These are phyloP conservation scores for Oryza longistaminata DNA, from an alignment of 176 grass and related monocot species.

Conservation along the genomic window DNA sequence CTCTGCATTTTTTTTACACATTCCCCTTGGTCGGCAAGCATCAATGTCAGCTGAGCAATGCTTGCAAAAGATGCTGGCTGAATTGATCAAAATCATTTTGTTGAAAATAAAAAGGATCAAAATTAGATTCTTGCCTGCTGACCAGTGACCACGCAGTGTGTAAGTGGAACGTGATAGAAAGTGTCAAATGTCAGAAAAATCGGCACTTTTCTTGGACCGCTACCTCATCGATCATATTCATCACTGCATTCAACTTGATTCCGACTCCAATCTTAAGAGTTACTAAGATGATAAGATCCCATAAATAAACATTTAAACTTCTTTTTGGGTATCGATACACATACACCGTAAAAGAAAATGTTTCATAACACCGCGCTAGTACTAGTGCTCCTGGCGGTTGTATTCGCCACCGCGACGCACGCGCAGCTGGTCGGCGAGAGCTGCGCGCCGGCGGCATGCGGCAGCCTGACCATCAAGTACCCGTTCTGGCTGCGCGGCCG, in stretches of 20 bases:
- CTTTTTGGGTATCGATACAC: background rate
- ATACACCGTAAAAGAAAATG: background rate
- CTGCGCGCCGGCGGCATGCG: constrained; percentile 53
- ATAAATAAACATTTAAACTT: background rate
- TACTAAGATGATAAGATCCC: background rate
- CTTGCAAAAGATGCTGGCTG: background rate
- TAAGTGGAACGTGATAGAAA: background rate
- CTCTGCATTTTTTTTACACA: background rate
- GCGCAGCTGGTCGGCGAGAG: background rate
- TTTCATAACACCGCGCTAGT: background rate
- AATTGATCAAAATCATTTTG: background rate
- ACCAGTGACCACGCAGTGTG: background rate
- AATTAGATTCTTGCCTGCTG: background rate
- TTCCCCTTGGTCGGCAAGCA: background rate
- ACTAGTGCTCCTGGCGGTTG: background rate
- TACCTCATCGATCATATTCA: background rate
- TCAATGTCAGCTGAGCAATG: background rate
- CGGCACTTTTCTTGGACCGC: background rate
- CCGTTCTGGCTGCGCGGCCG: constrained; percentile 60
- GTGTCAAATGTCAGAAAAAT: constrained; percentile 10
- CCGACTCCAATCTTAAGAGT: background rate
- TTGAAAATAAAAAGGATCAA: too few species aligned
- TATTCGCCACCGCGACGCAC: background rate
- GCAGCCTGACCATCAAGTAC: constrained; percentile 46
- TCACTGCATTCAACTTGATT: background rate